Evolutionary conservation across 129 eudicot species (phyloP).

Genomic region (Logfia minima): DNA sequence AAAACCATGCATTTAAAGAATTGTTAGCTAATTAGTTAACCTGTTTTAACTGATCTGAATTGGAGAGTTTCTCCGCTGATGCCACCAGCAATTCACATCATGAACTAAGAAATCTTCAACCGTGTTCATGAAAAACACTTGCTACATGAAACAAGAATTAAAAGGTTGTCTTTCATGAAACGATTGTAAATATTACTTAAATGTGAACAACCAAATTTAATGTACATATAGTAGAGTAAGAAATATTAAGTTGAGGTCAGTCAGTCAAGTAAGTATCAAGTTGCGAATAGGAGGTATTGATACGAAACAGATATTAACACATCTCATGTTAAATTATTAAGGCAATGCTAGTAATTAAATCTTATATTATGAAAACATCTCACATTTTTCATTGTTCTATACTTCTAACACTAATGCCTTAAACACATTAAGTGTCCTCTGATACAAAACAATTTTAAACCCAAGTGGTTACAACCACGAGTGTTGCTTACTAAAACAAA

Average conservation of each 20-base stretch:
- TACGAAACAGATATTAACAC: not conserved
- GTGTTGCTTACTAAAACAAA: not conserved
- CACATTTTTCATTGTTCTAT: not conserved
- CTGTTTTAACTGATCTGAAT: constrained; percentile 61
- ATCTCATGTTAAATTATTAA: not conserved
- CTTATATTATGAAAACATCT: not conserved
- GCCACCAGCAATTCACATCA: constrained; percentile 53
- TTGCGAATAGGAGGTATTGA: not conserved
- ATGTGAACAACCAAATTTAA: not conserved
- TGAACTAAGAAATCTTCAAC: constrained; percentile 77
- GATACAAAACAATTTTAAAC: not conserved
- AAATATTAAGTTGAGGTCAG: not conserved
- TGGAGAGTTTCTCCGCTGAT: constrained; percentile 47
- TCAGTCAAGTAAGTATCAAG: not conserved
- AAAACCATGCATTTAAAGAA: not conserved
- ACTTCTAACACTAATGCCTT: not conserved
- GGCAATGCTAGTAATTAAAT: not conserved
- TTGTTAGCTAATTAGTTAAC: constrained; percentile 18
- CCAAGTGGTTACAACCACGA: not conserved
- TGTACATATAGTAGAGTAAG: not conserved
- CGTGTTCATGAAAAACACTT: constrained; percentile 31
- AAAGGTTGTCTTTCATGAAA: not conserved
- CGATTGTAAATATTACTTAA: not conserved
- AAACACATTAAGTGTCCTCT: not conserved
- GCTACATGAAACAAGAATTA: not conserved